These are phyloP conservation scores for Epichloe typhina DNA, from an alignment of 2,329 filamentous ascomycete genomes.

Conservation along the genomic window DNA sequence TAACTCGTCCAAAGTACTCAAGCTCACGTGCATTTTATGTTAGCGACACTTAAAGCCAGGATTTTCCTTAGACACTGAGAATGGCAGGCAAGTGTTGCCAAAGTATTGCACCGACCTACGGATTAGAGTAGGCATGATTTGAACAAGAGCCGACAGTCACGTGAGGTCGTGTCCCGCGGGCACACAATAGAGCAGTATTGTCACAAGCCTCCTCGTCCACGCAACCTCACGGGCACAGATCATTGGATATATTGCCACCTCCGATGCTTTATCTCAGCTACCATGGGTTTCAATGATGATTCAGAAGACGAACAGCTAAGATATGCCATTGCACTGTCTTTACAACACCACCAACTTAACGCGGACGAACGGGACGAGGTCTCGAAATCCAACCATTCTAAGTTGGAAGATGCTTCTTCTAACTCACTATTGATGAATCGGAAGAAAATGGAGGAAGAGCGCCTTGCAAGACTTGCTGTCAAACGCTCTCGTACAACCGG, in stretches of 20 bases:
- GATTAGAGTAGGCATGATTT: too few relatives aligned
- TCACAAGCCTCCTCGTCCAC: too few relatives aligned
- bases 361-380: neutral
- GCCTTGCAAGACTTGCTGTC: constrained; percentile 51
- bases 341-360: constrained; percentile 22
- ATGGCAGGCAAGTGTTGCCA: too few relatives aligned
- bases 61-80: too few relatives aligned
- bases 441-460: constrained; percentile 74
- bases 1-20: too few relatives aligned
- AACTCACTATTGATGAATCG: constrained; percentile 51
- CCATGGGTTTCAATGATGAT: constrained; percentile 16
- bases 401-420: constrained; percentile 6
- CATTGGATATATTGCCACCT: neutral
- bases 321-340: constrained; percentile 46
- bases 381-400: neutral
- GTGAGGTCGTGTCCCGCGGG: neutral
- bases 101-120: too few relatives aligned
- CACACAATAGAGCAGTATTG: too few relatives aligned
- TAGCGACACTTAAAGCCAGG: too few relatives aligned
- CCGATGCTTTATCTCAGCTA: neutral
- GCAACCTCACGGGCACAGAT: too few relatives aligned
- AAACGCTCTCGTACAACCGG: constrained; percentile 32
- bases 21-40: too few relatives aligned
- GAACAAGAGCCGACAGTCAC: neutral
- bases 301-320: constrained; percentile 48